These are phyloP conservation scores for Collariella sp. DNA, from an alignment of 495 filamentous ascomycete species.

Conservation along the genomic window DNA sequence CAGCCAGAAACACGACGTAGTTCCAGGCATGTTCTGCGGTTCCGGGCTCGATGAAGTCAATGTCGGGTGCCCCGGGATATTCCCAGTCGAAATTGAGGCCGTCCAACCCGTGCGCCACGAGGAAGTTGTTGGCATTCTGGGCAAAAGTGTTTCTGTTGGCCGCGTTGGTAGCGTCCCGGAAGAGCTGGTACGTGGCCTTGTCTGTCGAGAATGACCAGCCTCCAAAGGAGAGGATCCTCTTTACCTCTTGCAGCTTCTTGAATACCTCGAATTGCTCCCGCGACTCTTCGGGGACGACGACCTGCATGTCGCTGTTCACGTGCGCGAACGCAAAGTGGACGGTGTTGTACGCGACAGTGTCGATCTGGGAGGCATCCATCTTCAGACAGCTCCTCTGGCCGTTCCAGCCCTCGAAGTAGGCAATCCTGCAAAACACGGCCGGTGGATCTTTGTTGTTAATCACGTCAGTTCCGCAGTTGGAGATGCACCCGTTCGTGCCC, in stretches of 20 bases:
- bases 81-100: conserved; percentile 37
- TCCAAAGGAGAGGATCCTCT: conserved; percentile 37
- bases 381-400: conserved; percentile 16
- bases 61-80: conserved; percentile 31
- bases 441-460: conserved; percentile 11
- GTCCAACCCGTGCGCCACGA: conserved; percentile 26
- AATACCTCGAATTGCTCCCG: conserved; percentile 12
- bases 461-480: conserved; percentile 39
- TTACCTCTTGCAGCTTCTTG: too few species aligned
- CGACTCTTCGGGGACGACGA: conserved; percentile 2
- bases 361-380: conserved; percentile 14
- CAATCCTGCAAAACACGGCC: conserved; percentile 8
- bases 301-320: conserved; percentile 10
- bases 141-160: conserved; percentile 22
- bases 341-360: conserved; percentile 24
- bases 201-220: conserved; percentile 31
- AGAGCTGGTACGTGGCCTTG: conserved; percentile 18
- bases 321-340: conserved; percentile 26
- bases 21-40: conserved; percentile 10
- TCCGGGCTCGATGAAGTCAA: conserved; percentile 18
- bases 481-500: conserved; percentile 39
- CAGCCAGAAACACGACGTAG: conserved; percentile 18
- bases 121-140: conserved; percentile 21
- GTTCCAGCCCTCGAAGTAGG: conserved; percentile 27
- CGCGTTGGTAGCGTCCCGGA: conserved; percentile 15